Evolutionary conservation across 176 grass and related monocot species (phyloP), one percentile per base, ranked within the genome.

Genomic region (Rhipidocladum racemiflorum): DNA sequence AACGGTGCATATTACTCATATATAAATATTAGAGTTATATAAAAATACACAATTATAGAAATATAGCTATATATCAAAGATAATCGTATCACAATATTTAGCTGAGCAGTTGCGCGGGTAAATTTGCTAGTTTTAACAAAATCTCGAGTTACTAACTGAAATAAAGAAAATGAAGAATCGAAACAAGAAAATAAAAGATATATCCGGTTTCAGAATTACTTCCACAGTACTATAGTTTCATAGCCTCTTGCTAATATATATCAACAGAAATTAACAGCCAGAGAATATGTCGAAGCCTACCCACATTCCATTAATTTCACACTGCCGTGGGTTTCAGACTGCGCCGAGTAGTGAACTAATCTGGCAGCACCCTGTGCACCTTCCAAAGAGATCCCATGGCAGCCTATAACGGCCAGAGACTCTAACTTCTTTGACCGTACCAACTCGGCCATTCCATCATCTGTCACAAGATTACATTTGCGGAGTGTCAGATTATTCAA

Each of bases 401-500:
- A 92, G 30, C 83, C 79, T 50, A 60, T 46, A 74, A 92, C 38
- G 0, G 69, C 80, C 44, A 90, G 39, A 17, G 70, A 92, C 42
- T 92, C 73, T 34, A 95, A 80, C 46, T 88, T 90, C 15, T 59
- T 24, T 59, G 85, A 85, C 25, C 65, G 18, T 25, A 25, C 51
- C 23, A 90, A 24, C 2, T 35, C 60, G 7, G 75, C 66, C 44
- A 92, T 74, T 21, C 85, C 90, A 75, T 56, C 6, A 61, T 92
- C 59, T 13, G 85, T 87, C 53, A 95, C 53, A 4, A 62, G 48
- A 2, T 57, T 70, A 70, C 93, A 95, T 29, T 65, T 65, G 48
- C 65, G 43, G 43, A 93, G 91, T 10, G 24, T 85, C 28, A 91
- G 91, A 32, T 40, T 81, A 48, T 43, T 85, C 78, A 93, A 85